phyloP scores from a whole-genome alignment of 1,284 basidiomycete genomes.

The Pseudozyma pruni region DNA sequence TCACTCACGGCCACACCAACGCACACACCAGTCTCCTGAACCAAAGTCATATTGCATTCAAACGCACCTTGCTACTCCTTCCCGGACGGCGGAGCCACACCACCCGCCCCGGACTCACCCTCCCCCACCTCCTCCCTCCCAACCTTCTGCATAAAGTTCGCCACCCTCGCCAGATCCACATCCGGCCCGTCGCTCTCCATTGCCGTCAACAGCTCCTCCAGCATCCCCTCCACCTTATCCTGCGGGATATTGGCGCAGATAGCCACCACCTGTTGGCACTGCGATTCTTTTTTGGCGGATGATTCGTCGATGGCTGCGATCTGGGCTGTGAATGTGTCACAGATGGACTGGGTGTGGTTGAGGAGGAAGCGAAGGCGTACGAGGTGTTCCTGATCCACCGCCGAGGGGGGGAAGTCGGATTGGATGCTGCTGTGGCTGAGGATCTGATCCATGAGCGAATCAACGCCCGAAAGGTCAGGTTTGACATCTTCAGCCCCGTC shows the following conservation, averaged over 20 bases:
- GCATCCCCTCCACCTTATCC: slow-evolving; percentile 89
- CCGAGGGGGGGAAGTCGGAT: slow-evolving; percentile 10
- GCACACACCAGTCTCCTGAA: too few relatives aligned
- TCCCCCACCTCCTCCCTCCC: slow-evolving; percentile 14
- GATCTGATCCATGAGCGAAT: slow-evolving; percentile 5
- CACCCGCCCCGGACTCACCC: too few relatives aligned
- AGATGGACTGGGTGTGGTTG: slow-evolving; percentile 9
- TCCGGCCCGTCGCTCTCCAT: slow-evolving; percentile 84
- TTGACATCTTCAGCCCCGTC: slow-evolving; percentile 27
- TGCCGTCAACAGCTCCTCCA: slow-evolving; percentile 85
- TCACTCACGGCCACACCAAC: too few relatives aligned
- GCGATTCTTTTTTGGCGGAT: slow-evolving; percentile 79
- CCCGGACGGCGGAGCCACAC: too few relatives aligned
- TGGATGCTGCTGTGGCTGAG: slow-evolving; percentile 6
- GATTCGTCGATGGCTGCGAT: slow-evolving; percentile 83
- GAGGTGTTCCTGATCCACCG: slow-evolving; percentile 31
- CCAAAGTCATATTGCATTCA: too few relatives aligned
- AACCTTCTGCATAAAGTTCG: slow-evolving; percentile 80
- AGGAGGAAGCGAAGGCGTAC: slow-evolving; percentile 54
- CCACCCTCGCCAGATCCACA: slow-evolving; percentile 84
- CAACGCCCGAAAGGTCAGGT: slow-evolving; percentile 7
- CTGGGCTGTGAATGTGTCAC: slow-evolving; percentile 73
- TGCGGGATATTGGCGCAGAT: slow-evolving; percentile 87
- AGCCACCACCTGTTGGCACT: slow-evolving; percentile 89
- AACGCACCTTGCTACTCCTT: too few relatives aligned